Percentiles rank a stretch among this genome's conserved stretches.
Evolutionary conservation across 306 rosid species (phyloP).

Genomic region (Prunus mira): DNA sequence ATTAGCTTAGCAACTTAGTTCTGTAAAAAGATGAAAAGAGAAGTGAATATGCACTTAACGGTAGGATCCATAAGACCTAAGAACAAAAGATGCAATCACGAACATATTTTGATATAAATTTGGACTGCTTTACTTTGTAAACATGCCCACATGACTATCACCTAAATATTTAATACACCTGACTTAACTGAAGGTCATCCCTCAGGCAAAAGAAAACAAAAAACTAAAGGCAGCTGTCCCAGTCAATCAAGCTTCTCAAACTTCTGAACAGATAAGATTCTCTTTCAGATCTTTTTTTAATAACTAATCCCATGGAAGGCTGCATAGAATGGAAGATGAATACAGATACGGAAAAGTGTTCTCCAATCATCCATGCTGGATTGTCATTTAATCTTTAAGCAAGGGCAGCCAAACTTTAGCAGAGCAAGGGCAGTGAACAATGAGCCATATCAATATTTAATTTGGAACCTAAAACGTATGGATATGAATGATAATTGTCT

Average conservation of each 20-base stretch:
- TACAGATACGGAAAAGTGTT: neutral
- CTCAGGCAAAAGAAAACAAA: neutral
- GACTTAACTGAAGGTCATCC: neutral
- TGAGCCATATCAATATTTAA: neutral
- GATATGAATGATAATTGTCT: neutral
- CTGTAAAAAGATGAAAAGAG: neutral
- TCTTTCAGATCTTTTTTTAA: neutral
- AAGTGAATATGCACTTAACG: neutral
- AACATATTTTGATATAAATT: neutral
- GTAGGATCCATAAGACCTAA: neutral
- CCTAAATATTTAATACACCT: neutral
- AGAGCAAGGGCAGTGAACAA: neutral
- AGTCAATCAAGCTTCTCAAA: neutral
- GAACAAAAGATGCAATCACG: neutral
- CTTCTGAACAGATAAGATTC: neutral
- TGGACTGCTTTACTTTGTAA: neutral
- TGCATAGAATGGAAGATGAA: neutral
- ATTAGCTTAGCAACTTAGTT: conserved; percentile 10
- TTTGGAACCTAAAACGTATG: neutral
- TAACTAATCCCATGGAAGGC: neutral
- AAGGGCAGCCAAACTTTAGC: neutral
- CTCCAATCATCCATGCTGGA: neutral
- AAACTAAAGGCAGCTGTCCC: neutral
- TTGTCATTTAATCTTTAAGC: neutral
- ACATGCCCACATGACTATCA: neutral